Evolutionary conservation across 2,329 filamentous ascomycete genomes (phyloP), one percentile per base, ranked within the genome.

Genomic region (Diaporthe capsici): DNA sequence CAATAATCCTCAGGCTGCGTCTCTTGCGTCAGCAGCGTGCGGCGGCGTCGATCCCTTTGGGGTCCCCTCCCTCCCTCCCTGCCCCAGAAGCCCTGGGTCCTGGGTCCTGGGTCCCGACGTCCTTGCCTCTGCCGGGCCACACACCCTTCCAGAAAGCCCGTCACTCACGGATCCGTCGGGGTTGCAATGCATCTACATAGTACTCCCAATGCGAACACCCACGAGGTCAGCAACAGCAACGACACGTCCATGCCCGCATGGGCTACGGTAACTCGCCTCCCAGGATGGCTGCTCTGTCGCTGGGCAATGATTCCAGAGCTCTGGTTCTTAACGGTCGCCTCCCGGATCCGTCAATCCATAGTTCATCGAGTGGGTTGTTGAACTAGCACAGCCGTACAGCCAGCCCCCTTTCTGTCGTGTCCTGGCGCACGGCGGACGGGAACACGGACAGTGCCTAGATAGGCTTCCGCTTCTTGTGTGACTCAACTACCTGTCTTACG

Each of bases 171-270:
- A 73, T 73, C 70, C 42, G 68, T 72, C 74, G 74, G 74, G 73
- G 74, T 75, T 75, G 74, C 74, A 75, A 71, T 53, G 74, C 74
- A 72, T 75, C 68, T 57, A 67, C 72, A 58, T 74, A 49, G 65
- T 53, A 60, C 57, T 60, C 28, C 34, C 58, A 57, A 55, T 73
- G 60, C 74, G 74, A 73, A 65, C 74, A 15, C 53, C 51, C 71
- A 68, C 60, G 51, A 55, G 42, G 57, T 28, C 71, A 55, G 58
- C 47, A 34, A 22, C n/a, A 65, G 13, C 22, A 31, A 28, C 44
- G 47, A 63, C 28, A 42, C 25, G 17, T 17, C 47, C 34, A 72
- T 17, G n/a, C 31, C 31, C n/a, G 65, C 65, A 28, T 68, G 65
- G 13, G n/a, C 49, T 37, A 28, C 15, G 65, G 34, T 17, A 15